Evolutionary conservation across 495 filamentous ascomycete genomes (phyloP), one percentile per base, ranked within the genome.

Genomic region (Bryoglossum gracile): DNA sequence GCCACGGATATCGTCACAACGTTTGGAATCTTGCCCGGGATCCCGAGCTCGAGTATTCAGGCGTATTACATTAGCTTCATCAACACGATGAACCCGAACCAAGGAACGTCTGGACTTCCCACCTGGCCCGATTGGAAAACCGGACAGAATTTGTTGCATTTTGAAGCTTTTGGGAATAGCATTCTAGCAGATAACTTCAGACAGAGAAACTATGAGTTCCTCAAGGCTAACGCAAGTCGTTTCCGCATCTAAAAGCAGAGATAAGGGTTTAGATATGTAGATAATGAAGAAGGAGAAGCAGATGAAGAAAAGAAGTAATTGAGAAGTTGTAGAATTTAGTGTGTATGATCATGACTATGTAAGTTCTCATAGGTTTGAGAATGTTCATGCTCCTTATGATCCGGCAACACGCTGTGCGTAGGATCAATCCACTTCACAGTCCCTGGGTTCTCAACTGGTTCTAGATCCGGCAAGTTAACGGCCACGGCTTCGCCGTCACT

Each of bases 41-140:
- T 79, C 40, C 80, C 78, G 14, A 74, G 74, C 38, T 60, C 53
- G 24, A 66, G 75, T 18, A 75, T 82, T 44, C 76, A 79, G 51
- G 68, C 65, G 24, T 86, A 83, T 53, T 86, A 83, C 42, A 55
- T 82, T 47, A 78, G 73, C 30, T 87, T 86, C 58, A 56, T 86
- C 3, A 74, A 84, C 54, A 73, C 75, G 17, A 62, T 77, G 44
- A 77, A 87, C 55, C 82, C 83, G 6, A 86, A 86, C 57, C 55
- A 65, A 14, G 67, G 65, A 0, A 54, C 67, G 4, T 62, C 9
- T 43, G 64, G 43, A 16, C 66, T 61, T 34, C 62, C 68, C 53
- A 43, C 69, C 1, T 87, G 83, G 83, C 82, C 82, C 25, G 63
- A 76, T 55, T 86, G 80, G 69, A 67, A 61, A 17, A 58, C 65